phyloP scores from a whole-genome alignment of 2,329 filamentous ascomycete species.

The Pseudocercospora ulei region DNA sequence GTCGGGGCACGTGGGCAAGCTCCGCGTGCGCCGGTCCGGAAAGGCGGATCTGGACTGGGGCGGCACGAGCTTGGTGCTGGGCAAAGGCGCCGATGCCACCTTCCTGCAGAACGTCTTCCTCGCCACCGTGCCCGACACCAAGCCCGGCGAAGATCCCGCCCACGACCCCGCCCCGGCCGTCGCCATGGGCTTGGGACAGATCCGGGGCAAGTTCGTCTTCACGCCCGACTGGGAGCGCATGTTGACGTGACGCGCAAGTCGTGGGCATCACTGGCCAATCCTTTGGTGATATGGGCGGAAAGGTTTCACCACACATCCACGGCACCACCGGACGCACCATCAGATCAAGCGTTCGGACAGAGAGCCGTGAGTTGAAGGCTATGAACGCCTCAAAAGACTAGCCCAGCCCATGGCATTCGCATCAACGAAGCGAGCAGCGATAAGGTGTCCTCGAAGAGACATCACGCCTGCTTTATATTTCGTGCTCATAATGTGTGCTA shows the following conservation, averaged over 20 bases:
- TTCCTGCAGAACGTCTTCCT: slow-evolving; percentile 54
- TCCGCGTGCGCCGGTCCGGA: slow-evolving; percentile 53
- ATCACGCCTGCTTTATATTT: slow-evolving; percentile 11
- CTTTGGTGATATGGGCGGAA: no score
- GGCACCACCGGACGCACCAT: no score
- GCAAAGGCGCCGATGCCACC: slow-evolving; percentile 47
- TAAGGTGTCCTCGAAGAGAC: slow-evolving; percentile 9
- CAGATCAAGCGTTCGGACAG: no score
- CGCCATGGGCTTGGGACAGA: slow-evolving; percentile 50
- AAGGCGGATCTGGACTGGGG: slow-evolving; percentile 55
- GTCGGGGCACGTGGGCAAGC: slow-evolving; percentile 50
- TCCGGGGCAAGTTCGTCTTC: slow-evolving; percentile 57
- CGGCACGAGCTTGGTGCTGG: slow-evolving; percentile 50
- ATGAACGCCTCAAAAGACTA: no score
- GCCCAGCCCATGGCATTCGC: no score
- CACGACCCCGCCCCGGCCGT: slow-evolving; percentile 24
- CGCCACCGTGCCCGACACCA: slow-evolving; percentile 30
- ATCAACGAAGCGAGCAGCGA: no score
- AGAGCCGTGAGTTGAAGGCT: no score
- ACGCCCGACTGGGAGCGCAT: slow-evolving; percentile 52
- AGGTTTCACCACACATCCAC: no score
- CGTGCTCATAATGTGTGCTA: slow-evolving; percentile 14
- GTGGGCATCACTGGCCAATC: no score
- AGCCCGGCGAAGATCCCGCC: slow-evolving; percentile 19
- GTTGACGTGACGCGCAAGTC: slow-evolving; percentile 32